Evolutionary conservation across 805 yeast species (phyloP), one percentile per base, ranked within the genome.

Genomic region (Clavispora fructus): DNA sequence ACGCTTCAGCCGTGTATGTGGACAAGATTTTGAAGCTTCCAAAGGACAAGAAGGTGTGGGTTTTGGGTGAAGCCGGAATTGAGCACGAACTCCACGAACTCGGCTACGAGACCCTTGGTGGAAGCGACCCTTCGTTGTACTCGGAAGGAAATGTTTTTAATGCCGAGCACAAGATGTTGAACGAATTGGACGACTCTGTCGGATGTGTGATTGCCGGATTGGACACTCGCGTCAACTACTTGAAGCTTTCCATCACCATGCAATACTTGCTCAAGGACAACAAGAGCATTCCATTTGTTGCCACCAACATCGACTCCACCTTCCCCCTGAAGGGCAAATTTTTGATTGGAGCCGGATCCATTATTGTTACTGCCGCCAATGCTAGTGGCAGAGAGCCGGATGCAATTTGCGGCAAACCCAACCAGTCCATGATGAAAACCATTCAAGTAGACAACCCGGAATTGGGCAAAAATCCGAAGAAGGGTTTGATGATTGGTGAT

Each of bases 261-360:
- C 91, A 88, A 58, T 91, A 94, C 57, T 71, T 94, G 42, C 72
- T 75, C 50, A 78, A 83, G 47, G 68, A 70, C 48, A 54, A 69
- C 48, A 81, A 82, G 42, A 71, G 74, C 2, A 73, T 88, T 4
- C 77, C 83, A 29, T 94, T 89, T 64, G 73, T 94, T 52, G 98
- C 97, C 19, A 94, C 98, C 6, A 94, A 94, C 64, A 87, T 87
- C 38, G 99, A 94, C 65, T 85, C 96, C 1, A 94, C 99, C 0
- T 94, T 82, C 71, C 99, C 99, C 2, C 80, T 86, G 48, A 83
- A 87, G 64, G 97, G 96, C 1, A 73, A 79, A 56, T 77, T 87
- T 41, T 75, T 94, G 42, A 95, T 97, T 16, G 99, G 99, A 28
- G 98, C 99, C 1, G 99, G 99, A 1, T 83, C 97, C 1, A 79